Percentiles rank a stretch among this genome's conserved stretches.
Evolutionary conservation across 2,329 filamentous ascomycete genomes (phyloP).

Genomic region (Pestalotiopsis sp.): DNA sequence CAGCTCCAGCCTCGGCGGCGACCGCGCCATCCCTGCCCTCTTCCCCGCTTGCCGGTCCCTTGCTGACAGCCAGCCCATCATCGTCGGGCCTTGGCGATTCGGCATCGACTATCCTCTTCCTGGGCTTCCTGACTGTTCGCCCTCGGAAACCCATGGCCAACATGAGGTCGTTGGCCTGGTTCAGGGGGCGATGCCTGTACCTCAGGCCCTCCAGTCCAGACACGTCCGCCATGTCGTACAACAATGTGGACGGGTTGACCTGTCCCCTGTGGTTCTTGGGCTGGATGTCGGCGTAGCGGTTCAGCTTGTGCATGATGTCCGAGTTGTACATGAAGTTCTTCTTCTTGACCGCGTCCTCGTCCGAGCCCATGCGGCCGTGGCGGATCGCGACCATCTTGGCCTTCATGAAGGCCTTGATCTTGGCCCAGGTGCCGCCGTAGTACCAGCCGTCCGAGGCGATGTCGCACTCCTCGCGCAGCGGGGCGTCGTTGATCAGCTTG

Average conservation of each 20-base stretch:
- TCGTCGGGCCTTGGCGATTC: not conserved
- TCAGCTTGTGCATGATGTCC: slow-evolving; percentile 34
- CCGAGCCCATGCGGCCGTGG: slow-evolving; percentile 52
- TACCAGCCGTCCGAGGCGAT: slow-evolving; percentile 77
- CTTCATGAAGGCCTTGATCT: slow-evolving; percentile 85
- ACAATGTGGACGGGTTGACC: slow-evolving; percentile 25
- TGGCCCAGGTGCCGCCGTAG: slow-evolving; percentile 77
- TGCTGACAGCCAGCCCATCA: slow-evolving; percentile 8
- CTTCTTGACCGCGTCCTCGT: slow-evolving; percentile 38
- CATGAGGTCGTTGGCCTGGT: slow-evolving; percentile 7
- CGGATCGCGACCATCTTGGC: slow-evolving; percentile 75
- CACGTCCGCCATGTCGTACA: slow-evolving; percentile 29
- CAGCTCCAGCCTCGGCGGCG: not conserved
- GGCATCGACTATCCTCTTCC: not conserved
- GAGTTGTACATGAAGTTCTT: slow-evolving; percentile 41
- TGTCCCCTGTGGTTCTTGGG: slow-evolving; percentile 22
- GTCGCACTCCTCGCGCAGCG: slow-evolving; percentile 62
- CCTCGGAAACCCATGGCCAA: slow-evolving; percentile 11
- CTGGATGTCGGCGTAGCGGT: slow-evolving; percentile 25
- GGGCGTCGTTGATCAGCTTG: slow-evolving; percentile 64
- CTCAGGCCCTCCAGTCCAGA: slow-evolving; percentile 20
- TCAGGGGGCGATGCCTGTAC: slow-evolving; percentile 14
- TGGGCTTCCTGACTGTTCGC: not conserved
- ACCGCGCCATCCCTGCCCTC: slow-evolving; percentile 11
- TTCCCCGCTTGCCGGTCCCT: slow-evolving; percentile 19